Evolutionary conservation across 2,329 filamentous ascomycete genomes (phyloP).

Genomic region (Nigrograna mackinnonii): DNA sequence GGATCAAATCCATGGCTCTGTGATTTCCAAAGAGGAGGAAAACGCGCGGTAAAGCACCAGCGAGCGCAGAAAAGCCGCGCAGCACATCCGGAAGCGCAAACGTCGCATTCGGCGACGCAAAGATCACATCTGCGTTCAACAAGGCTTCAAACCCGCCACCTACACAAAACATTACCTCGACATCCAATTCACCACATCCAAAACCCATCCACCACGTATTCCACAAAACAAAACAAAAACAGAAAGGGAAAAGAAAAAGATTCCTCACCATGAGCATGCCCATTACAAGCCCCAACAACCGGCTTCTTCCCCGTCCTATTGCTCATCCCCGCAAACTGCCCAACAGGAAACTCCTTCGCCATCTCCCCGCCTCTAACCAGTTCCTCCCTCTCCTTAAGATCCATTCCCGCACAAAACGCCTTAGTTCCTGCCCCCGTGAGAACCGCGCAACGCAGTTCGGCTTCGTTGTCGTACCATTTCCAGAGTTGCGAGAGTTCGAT

Average conservation of each 20-base stretch:
- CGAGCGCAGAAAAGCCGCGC: conserved; percentile 53
- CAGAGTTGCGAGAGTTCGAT: conserved; percentile 51
- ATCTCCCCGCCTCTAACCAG: conserved; percentile 14
- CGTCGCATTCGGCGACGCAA: conserved; percentile 51
- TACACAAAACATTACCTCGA: conserved; percentile 39
- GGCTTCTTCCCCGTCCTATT: conserved; percentile 27
- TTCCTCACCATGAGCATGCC: conserved; percentile 32
- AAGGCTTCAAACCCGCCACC: conserved; percentile 59
- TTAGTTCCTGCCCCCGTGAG: conserved; percentile 52
- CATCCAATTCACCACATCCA: conserved; percentile 57
- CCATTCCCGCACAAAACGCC: conserved; percentile 56
- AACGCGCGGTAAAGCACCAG: conserved; percentile 52
- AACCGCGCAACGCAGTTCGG: conserved; percentile 43
- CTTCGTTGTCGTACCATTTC: conserved; percentile 54
- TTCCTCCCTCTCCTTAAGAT: conserved; percentile 45
- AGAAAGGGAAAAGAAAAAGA: conserved; percentile 27
- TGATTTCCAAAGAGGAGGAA: conserved; percentile 49
- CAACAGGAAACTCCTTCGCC: conserved; percentile 21
- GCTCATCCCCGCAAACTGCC: conserved; percentile 24
- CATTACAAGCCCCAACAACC: conserved; percentile 23
- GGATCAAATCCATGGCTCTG: conserved; percentile 48
- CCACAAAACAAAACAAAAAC: too few species aligned
- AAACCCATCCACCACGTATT: too few species aligned
- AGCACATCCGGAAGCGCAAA: conserved; percentile 56
- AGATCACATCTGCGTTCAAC: conserved; percentile 55